These are phyloP conservation scores for Wickerhamiella sorbophila DNA, from an alignment of 805 yeast genomes.

Conservation along the genomic window DNA sequence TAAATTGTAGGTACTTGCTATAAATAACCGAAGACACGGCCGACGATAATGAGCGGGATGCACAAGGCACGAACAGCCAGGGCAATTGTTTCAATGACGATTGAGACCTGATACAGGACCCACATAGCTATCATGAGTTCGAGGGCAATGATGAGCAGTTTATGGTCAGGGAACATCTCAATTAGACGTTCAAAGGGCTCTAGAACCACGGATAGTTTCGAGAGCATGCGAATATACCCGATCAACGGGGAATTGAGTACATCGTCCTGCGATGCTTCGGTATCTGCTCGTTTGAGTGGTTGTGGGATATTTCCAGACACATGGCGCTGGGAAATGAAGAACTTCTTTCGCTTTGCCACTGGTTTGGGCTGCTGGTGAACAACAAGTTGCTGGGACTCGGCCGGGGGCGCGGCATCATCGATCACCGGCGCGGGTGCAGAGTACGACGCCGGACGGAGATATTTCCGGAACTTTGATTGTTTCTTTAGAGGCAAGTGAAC, in stretches of 20 bases:
- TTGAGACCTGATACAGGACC: slow-evolving; percentile 21
- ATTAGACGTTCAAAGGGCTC: slow-evolving; percentile 20
- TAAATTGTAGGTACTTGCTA: no score
- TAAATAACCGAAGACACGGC: slow-evolving; percentile 11
- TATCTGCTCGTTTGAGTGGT: no score
- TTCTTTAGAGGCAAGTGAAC: slow-evolving; percentile 5
- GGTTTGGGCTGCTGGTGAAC: neutral
- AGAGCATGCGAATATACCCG: slow-evolving; percentile 12
- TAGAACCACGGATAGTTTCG: slow-evolving; percentile 16
- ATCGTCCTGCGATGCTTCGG: neutral
- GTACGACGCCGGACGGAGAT: slow-evolving; percentile 9
- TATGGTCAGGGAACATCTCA: slow-evolving; percentile 16
- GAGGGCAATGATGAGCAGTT: slow-evolving; percentile 15
- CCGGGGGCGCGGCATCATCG: neutral
- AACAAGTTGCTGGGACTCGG: neutral
- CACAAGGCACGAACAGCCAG: slow-evolving; percentile 18
- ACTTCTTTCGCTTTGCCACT: neutral
- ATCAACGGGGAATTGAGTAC: neutral
- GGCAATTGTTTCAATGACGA: slow-evolving; percentile 19
- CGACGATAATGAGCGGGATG: slow-evolving; percentile 19
- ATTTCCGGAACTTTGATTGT: slow-evolving; percentile 1
- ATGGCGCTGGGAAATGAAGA: neutral
- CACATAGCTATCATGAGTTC: slow-evolving; percentile 19
- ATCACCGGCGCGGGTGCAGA: slow-evolving; percentile 7
- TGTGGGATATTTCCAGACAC: neutral